Conservation (phyloP, 208 protist species). For the Trypanosoma grayi region DNA sequence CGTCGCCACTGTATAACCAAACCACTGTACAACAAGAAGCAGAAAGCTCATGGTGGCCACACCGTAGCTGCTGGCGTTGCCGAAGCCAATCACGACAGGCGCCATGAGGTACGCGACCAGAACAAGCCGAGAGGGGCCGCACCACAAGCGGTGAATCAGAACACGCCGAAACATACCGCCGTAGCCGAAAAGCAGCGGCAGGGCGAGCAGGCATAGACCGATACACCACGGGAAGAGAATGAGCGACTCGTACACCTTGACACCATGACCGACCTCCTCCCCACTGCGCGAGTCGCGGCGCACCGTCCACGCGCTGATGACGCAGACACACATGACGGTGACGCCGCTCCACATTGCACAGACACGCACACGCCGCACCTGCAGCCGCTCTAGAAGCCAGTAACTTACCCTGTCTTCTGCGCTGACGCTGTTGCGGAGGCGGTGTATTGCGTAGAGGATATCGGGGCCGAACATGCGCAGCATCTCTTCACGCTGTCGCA, state of each 20-base stretch:
- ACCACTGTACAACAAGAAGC: conserved; percentile 15
- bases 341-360: conserved; percentile 19
- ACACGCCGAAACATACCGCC: conserved; percentile 23
- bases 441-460: conserved; percentile 15
- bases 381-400: conserved; percentile 21
- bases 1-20: conserved; percentile 13
- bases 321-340: conserved; percentile 6
- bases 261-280: not conserved
- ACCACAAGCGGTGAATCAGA: conserved; percentile 32
- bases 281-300: conserved; percentile 3
- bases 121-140: conserved; percentile 24
- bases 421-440: not conserved
- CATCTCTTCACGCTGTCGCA: conserved; percentile 20
- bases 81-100: conserved; percentile 25
- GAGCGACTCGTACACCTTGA: conserved; percentile 18
- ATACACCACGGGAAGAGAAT: conserved; percentile 32
- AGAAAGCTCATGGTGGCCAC: conserved; percentile 18
- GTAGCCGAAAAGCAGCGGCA: conserved; percentile 34
- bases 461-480: conserved; percentile 26
- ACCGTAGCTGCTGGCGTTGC: conserved; percentile 19
- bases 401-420: conserved; percentile 25
- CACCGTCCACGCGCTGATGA: conserved; percentile 12
- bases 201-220: conserved; percentile 10
- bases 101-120: conserved; percentile 23
- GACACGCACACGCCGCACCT: conserved; percentile 15